A percentile compares a stretch with the other conserved stretches of the same genome.
These are phyloP conservation scores for Phoenix roebelenii DNA, from an alignment of 176 grass and related monocot genomes.

Conservation along the genomic window DNA sequence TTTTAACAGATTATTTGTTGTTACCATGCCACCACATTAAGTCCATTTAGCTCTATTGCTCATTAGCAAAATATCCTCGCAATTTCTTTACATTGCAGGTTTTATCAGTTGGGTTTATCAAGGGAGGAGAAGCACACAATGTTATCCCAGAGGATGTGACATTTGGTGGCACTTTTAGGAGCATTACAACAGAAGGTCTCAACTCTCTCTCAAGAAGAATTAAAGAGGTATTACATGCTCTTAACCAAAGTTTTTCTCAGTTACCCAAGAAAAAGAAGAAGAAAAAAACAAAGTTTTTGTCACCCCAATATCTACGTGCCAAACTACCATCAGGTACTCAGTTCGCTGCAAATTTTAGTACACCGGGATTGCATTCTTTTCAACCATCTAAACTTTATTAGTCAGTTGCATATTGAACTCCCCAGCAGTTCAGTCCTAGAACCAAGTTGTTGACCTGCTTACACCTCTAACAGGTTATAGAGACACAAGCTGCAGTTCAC, in stretches of 20 bases:
- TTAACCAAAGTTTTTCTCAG: too few relatives aligned
- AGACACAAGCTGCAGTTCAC: conserved; percentile 39
- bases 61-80: not conserved
- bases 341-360: too few relatives aligned
- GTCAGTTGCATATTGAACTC: too few relatives aligned
- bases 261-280: too few relatives aligned
- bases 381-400: too few relatives aligned
- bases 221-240: conserved; percentile 30
- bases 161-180: conserved; percentile 62
- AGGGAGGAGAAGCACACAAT: conserved; percentile 53
- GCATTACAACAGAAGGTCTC: conserved; percentile 44
- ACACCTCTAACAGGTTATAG: conserved; percentile 26
- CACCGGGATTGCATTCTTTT: too few relatives aligned
- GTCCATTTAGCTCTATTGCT: not conserved
- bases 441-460: too few relatives aligned
- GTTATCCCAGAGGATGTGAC: conserved; percentile 48
- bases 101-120: conserved; percentile 48
- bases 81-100: conserved; percentile 22
- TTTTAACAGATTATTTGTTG: not conserved
- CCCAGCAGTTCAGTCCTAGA: too few relatives aligned
- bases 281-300: too few relatives aligned
- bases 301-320: too few relatives aligned
- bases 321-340: too few relatives aligned
- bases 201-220: conserved; percentile 40
- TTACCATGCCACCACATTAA: not conserved